These are phyloP conservation scores for Penicillium cataractarum DNA, from an alignment of 495 filamentous ascomycete genomes.

Conservation along the genomic window DNA sequence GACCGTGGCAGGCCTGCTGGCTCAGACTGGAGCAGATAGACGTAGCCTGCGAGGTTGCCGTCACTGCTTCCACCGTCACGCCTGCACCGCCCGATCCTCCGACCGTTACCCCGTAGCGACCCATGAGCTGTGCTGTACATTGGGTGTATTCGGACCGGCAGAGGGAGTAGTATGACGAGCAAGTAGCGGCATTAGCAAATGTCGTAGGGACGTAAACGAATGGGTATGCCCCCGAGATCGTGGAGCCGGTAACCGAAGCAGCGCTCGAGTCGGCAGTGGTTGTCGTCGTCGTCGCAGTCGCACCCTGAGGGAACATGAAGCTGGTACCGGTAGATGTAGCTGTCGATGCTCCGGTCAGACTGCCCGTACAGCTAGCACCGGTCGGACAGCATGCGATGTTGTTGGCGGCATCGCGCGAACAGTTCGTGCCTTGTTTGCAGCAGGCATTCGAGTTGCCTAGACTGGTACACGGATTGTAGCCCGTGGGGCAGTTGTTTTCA, in stretches of 20 bases:
- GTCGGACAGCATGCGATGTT: conserved; percentile 70
- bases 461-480: conserved; percentile 55
- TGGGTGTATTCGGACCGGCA: conserved; percentile 66
- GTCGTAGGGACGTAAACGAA: conserved; percentile 70
- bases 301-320: conserved; percentile 42
- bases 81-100: conserved; percentile 52
- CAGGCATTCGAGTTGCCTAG: conserved; percentile 57
- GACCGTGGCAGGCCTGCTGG: conserved; percentile 59
- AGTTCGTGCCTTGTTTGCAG: conserved; percentile 56
- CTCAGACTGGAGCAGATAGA: conserved; percentile 70
- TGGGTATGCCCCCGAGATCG: conserved; percentile 55
- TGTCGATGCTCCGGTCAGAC: conserved; percentile 42
- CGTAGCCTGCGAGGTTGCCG: conserved; percentile 54
- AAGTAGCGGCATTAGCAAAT: conserved; percentile 63
- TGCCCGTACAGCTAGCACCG: conserved; percentile 65
- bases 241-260: conserved; percentile 49
- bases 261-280: conserved; percentile 21
- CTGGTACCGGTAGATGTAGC: conserved; percentile 31
- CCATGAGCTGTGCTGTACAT: conserved; percentile 63
- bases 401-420: conserved; percentile 59
- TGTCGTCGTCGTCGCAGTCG: conserved; percentile 38
- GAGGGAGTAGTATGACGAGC: conserved; percentile 66
- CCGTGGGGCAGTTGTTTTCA: conserved; percentile 53
- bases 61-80: conserved; percentile 64
- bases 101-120: conserved; percentile 49